Percentiles rank a stretch among this genome's conserved stretches.
Conservation (phyloP, 768 basidiomycete genomes). For the Leccinum pellstonianum region DNA sequence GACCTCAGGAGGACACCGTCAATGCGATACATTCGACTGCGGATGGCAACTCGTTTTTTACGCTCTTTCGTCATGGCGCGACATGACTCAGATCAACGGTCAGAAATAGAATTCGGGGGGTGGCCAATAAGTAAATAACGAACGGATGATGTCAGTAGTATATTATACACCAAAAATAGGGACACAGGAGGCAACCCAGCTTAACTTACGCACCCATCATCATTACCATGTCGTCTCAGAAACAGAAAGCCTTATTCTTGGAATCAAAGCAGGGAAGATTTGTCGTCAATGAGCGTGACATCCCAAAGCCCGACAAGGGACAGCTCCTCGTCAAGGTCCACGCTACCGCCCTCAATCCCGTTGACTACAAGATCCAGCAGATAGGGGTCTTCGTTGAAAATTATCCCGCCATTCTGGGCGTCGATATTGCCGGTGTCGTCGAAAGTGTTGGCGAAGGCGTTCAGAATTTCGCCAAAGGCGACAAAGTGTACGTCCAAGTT, state of each 20-base stretch:
- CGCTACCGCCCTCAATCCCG: conserved; percentile 44
- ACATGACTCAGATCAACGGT: conserved; percentile 27
- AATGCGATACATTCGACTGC: conserved; percentile 31
- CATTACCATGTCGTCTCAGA: conserved; percentile 20
- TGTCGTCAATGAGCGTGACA: conserved; percentile 23
- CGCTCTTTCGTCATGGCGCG: conserved; percentile 32
- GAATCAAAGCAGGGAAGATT: conserved; percentile 31
- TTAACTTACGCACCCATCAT: conserved; percentile 16
- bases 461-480: conserved; percentile 35
- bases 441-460: conserved; percentile 40
- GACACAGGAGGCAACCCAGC: background rate
- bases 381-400: conserved; percentile 31
- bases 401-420: conserved; percentile 38
- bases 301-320: conserved; percentile 36
- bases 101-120: conserved; percentile 31
- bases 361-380: conserved; percentile 41
- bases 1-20: conserved; percentile 31
- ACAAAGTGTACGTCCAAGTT: conserved; percentile 36
- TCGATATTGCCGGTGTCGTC: conserved; percentile 40
- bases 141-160: conserved; percentile 15
- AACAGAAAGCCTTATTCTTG: conserved; percentile 32
- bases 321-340: conserved; percentile 44
- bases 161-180: conserved; percentile 4
- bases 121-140: conserved; percentile 32
- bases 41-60: conserved; percentile 33